phyloP scores from a whole-genome alignment of 2,329 filamentous ascomycete genomes.

The Neopestalotiopsis sp. region DNA sequence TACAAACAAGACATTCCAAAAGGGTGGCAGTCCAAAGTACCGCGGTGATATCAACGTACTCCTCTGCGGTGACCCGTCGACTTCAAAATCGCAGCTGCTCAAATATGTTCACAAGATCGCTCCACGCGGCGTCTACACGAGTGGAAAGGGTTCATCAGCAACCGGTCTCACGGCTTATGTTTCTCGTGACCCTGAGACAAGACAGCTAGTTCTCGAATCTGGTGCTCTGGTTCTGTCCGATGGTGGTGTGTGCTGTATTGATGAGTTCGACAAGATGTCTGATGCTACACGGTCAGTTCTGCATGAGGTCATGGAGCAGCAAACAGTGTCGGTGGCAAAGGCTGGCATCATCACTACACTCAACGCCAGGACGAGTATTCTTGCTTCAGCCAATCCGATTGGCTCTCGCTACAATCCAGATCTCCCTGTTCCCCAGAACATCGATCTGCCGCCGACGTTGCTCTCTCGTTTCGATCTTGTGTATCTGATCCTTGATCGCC shows the following conservation, averaged over 20 bases:
- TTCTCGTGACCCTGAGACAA: constrained; percentile 79
- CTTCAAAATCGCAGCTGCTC: constrained; percentile 92
- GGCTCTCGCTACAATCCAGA: constrained; percentile 98
- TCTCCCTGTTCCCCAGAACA: constrained; percentile 95
- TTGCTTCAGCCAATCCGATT: constrained; percentile 97
- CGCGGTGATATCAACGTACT: constrained; percentile 97
- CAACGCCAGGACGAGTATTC: constrained; percentile 92
- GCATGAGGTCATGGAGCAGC: constrained; percentile 88
- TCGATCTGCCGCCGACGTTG: constrained; percentile 92
- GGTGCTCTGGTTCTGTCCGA: constrained; percentile 80
- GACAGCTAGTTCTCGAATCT: constrained; percentile 80
- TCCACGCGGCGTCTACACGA: constrained; percentile 83
- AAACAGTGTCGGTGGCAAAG: constrained; percentile 84
- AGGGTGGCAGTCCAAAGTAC: constrained; percentile 93
- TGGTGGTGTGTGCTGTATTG: constrained; percentile 83
- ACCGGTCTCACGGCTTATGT: constrained; percentile 84
- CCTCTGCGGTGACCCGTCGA: constrained; percentile 95
- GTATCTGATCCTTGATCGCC: constrained; percentile 92
- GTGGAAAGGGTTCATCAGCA: constrained; percentile 79
- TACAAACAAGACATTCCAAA: constrained; percentile 97
- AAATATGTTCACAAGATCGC: constrained; percentile 98
- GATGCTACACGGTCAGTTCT: constrained; percentile 79
- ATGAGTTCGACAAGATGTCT: constrained; percentile 88
- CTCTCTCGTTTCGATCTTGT: constrained; percentile 96
- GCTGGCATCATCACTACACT: constrained; percentile 96